Evolutionary conservation across 192 early-diverging fungal genomes (phyloP).

Genomic region (Coemansia sp.): DNA sequence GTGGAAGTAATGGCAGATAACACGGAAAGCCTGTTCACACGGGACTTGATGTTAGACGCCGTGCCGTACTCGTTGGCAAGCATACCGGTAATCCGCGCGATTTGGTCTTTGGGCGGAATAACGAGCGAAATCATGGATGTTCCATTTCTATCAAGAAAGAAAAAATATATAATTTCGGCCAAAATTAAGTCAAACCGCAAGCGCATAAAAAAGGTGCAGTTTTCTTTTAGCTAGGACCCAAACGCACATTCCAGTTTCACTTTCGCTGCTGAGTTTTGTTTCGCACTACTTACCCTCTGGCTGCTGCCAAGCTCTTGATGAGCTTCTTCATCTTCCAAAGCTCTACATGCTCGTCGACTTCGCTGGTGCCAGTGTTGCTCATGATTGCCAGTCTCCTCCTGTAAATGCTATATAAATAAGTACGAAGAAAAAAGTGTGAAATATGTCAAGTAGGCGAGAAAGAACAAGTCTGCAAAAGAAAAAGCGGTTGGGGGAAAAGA

Average conservation of each 20-base stretch:
- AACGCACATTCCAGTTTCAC: neutral
- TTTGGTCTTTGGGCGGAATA: conserved; percentile 92
- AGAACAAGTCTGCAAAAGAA: neutral
- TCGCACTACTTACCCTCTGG: conserved; percentile 75
- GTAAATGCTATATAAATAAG: conserved; percentile 12
- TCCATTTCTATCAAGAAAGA: conserved; percentile 68
- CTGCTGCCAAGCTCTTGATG: conserved; percentile 93
- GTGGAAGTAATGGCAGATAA: conserved; percentile 97
- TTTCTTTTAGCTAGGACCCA: neutral
- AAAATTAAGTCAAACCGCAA: neutral
- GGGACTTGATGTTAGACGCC: conserved; percentile 99
- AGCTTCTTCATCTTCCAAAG: conserved; percentile 99
- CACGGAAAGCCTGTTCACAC: conserved; percentile 97
- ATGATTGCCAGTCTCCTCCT: conserved; percentile 10
- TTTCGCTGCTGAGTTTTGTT: neutral
- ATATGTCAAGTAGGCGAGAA: neutral
- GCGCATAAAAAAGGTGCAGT: neutral
- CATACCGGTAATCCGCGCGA: conserved; percentile 87
- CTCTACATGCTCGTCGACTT: conserved; percentile 87
- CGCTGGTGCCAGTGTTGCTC: conserved; percentile 15
- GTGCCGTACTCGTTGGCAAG: conserved; percentile 98
- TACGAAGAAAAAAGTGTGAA: neutral
- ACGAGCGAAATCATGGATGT: conserved; percentile 99
- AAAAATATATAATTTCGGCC: neutral
- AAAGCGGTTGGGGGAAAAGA: neutral